These are phyloP conservation scores for Omphalotus guepiniiformis DNA, from an alignment of 768 basidiomycete genomes.

Conservation along the genomic window DNA sequence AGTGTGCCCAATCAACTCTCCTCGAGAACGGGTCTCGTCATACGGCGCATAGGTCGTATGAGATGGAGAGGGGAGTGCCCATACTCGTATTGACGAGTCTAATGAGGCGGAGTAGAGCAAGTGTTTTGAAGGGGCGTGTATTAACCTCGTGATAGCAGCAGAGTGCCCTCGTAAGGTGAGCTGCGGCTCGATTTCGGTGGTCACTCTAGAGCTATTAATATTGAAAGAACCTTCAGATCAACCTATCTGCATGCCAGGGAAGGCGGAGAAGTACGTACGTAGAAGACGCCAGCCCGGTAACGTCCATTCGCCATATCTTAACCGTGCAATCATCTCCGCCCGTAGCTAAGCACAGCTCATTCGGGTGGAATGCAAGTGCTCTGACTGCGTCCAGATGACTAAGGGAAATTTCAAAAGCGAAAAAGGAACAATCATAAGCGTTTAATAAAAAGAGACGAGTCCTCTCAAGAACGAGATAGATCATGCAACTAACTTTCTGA, in stretches of 20 bases:
- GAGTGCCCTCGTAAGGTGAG: slow-evolving; percentile 93
- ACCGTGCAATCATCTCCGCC: slow-evolving; percentile 95
- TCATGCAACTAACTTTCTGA: slow-evolving; percentile 73
- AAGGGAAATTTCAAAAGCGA: no score
- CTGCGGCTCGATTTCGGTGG: slow-evolving; percentile 89
- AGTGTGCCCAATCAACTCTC: slow-evolving; percentile 86
- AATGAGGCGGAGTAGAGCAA: slow-evolving; percentile 88
- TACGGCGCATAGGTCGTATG: slow-evolving; percentile 92
- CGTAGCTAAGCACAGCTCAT: slow-evolving; percentile 80
- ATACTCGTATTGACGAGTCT: slow-evolving; percentile 90
- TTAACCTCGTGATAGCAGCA: slow-evolving; percentile 81
- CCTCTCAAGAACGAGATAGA: slow-evolving; percentile 9
- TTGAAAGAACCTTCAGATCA: slow-evolving; percentile 16
- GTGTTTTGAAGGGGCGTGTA: slow-evolving; percentile 71
- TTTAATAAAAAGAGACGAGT: neutral
- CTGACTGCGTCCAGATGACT: slow-evolving; percentile 95
- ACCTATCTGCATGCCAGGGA: slow-evolving; percentile 5
- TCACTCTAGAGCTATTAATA: slow-evolving; percentile 52
- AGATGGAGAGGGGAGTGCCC: slow-evolving; percentile 71
- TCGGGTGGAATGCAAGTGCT: slow-evolving; percentile 86
- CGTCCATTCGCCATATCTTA: slow-evolving; percentile 93
- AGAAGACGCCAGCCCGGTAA: slow-evolving; percentile 66
- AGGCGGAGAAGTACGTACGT: slow-evolving; percentile 49
- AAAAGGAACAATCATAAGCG: slow-evolving; percentile 15
- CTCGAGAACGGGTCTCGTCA: slow-evolving; percentile 72